These are phyloP conservation scores for Thymus mandschuricus DNA, from an alignment of 257 asterid species.

Conservation along the genomic window DNA sequence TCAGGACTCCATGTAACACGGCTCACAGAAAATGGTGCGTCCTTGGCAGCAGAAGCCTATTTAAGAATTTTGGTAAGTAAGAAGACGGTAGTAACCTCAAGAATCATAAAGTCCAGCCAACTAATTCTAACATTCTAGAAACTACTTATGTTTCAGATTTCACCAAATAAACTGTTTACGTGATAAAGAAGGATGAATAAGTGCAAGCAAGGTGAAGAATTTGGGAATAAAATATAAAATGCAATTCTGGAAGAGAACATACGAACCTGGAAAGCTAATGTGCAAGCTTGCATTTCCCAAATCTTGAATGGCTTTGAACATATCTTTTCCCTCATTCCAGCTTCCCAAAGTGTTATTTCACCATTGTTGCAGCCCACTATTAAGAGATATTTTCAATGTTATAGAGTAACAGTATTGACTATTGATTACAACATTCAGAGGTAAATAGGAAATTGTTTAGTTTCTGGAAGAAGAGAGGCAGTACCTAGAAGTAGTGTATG, in stretches of 20 bases:
- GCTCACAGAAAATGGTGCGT: slow-evolving; percentile 80
- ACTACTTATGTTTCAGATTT: slow-evolving; percentile 15
- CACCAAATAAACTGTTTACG: slow-evolving; percentile 1
- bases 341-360: slow-evolving; percentile 91
- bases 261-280: slow-evolving; percentile 77
- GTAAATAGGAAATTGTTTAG: background rate
- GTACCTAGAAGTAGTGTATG: slow-evolving; percentile 87
- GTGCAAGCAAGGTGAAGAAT: slow-evolving; percentile 2
- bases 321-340: slow-evolving; percentile 80
- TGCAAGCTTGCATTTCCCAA: slow-evolving; percentile 80
- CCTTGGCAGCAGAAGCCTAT: slow-evolving; percentile 92
- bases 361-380: slow-evolving; percentile 94
- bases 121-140: slow-evolving; percentile 16
- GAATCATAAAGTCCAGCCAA: slow-evolving; percentile 6
- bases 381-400: slow-evolving; percentile 16
- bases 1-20: slow-evolving; percentile 97
- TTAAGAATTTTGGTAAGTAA: slow-evolving; percentile 40
- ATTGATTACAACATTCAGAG: background rate
- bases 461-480: slow-evolving; percentile 19
- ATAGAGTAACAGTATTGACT: slow-evolving; percentile 4
- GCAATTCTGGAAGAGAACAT: slow-evolving; percentile 14
- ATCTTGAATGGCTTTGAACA: slow-evolving; percentile 81
- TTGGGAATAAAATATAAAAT: background rate
- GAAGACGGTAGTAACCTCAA: slow-evolving; percentile 17
- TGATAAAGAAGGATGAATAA: background rate